Base-by-base conservation (phyloP, 805 yeast genomes). In the Myxozyma udenii region DNA sequence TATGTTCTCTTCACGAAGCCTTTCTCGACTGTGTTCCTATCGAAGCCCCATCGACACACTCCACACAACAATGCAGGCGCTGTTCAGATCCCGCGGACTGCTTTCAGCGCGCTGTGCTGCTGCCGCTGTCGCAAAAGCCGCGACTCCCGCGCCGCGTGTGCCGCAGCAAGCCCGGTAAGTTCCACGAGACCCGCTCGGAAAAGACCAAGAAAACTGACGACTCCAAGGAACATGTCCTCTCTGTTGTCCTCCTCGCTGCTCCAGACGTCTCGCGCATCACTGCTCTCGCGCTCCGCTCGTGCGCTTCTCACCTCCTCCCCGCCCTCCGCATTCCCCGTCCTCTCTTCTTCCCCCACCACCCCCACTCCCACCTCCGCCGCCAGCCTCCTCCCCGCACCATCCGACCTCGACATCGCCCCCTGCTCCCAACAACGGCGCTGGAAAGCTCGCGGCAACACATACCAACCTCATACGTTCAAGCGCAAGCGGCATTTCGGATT, bases 401-500 rank as follows among this genome's bases (percentile, higher is more conserved):
- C n/a, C n/a, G 22, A 11, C 21, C 40, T 37, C 32, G 14, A n/a
- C 12, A 3, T 22, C 44, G 4, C 5, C n/a, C 24, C 33, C 30
- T 38, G 16, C 48, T 50, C 42, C 41, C 48, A 74, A 25, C 84
- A 79, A 61, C 71, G 74, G 58, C 74, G 96, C 75, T 84, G 90
- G 85, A 83, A 87, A 67, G 76, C 91, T 35, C 81, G 96, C 72
- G 98, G 98, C 70, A 85, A 87, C 72, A 87, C 96, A 18, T 91
- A 85, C 71, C 97, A 91, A 71, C 98, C 98, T 46, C 84, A 88
- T 55, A 88, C 95, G 3, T 73, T 87, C 58, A 87, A 86, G 68
- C 79, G 98, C 68, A 93, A 93, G 75, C 83, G 96, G 69, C 81
- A 85, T 30, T 76, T 85, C 51, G 98, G 98, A 0, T 93, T 90